Conservation (phyloP, 2,329 filamentous ascomycete species). For the Diaporthe batatas region DNA sequence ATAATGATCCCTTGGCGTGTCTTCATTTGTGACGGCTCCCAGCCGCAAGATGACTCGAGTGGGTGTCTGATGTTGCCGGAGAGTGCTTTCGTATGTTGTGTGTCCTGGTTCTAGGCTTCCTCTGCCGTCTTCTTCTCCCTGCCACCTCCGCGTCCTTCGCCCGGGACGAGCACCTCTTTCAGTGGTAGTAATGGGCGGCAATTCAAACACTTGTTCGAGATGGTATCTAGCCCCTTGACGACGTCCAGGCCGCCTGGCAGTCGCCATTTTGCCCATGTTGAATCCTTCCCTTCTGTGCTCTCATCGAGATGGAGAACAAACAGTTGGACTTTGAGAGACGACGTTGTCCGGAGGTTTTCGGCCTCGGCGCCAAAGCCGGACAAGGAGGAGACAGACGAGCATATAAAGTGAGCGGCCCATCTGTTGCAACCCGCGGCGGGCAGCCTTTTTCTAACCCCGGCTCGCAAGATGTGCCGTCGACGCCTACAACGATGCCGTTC, state of each 20-base stretch:
- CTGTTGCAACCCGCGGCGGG: not conserved
- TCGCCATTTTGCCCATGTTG: slow-evolving; percentile 11
- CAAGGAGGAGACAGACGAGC: slow-evolving; percentile 27
- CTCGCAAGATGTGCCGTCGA: slow-evolving; percentile 37
- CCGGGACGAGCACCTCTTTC: not conserved
- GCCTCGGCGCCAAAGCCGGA: slow-evolving; percentile 43
- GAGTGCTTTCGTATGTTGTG: not conserved
- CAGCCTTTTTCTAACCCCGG: not conserved
- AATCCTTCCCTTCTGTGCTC: not conserved
- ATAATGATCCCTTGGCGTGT: slow-evolving; percentile 12
- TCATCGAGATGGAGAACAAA: slow-evolving; percentile 24
- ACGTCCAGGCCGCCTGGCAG: not conserved
- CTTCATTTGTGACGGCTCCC: slow-evolving; percentile 3
- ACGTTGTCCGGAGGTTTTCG: slow-evolving; percentile 46
- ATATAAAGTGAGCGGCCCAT: slow-evolving; percentile 36
- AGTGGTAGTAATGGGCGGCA: not conserved
- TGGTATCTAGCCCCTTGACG: slow-evolving; percentile 22
- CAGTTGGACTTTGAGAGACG: slow-evolving; percentile 36
- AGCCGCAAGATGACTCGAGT: slow-evolving; percentile 13
- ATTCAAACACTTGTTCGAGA: slow-evolving; percentile 15
- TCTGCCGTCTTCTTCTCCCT: not conserved
- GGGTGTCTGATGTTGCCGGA: no score
- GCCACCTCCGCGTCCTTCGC: not conserved
- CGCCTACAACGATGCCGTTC: slow-evolving; percentile 38
- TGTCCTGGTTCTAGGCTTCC: not conserved